These are phyloP conservation scores for Astrocystis sublimbata DNA, from an alignment of 495 filamentous ascomycete species.

Conservation along the genomic window DNA sequence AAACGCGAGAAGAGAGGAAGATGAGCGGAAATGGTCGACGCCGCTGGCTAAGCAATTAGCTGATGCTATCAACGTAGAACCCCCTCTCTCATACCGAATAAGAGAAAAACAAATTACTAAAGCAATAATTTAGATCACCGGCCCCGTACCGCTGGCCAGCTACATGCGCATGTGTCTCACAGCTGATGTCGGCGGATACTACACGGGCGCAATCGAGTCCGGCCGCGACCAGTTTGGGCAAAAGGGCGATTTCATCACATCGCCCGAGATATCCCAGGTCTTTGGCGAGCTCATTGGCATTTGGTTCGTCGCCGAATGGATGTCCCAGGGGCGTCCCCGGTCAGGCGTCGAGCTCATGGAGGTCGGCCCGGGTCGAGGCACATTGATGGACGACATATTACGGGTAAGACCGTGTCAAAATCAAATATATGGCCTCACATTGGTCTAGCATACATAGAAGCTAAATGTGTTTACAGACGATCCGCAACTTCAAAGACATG, in stretches of 20 bases:
- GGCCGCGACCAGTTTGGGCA: conserved; percentile 82
- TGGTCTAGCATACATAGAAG: not conserved
- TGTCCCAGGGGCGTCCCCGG: conserved; percentile 74
- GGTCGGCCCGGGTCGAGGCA: conserved; percentile 90
- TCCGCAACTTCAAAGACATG: conserved; percentile 78
- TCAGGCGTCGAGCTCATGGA: conserved; percentile 84
- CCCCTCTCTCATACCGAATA: not conserved
- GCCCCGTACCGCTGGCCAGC: conserved; percentile 84
- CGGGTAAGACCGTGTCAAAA: conserved; percentile 58
- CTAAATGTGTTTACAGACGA: conserved; percentile 57
- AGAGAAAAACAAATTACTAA: conserved; percentile 15
- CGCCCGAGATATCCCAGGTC: conserved; percentile 94
- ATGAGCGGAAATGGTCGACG: conserved; percentile 73
- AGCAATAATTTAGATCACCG: conserved; percentile 63
- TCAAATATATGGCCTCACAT: not conserved
- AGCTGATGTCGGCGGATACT: conserved; percentile 88
- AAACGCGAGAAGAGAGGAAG: conserved; percentile 47
- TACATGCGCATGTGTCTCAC: conserved; percentile 99
- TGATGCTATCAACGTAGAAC: conserved; percentile 74
- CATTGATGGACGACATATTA: conserved; percentile 95
- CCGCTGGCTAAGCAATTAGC: conserved; percentile 82
- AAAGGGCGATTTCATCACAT: conserved; percentile 93
- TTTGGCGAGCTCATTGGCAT: conserved; percentile 93
- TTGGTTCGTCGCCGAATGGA: conserved; percentile 96
- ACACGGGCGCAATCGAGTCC: conserved; percentile 66